These are phyloP conservation scores for Glarea lozoyensis DNA, from an alignment of 495 filamentous ascomycete species.

Conservation along the genomic window DNA sequence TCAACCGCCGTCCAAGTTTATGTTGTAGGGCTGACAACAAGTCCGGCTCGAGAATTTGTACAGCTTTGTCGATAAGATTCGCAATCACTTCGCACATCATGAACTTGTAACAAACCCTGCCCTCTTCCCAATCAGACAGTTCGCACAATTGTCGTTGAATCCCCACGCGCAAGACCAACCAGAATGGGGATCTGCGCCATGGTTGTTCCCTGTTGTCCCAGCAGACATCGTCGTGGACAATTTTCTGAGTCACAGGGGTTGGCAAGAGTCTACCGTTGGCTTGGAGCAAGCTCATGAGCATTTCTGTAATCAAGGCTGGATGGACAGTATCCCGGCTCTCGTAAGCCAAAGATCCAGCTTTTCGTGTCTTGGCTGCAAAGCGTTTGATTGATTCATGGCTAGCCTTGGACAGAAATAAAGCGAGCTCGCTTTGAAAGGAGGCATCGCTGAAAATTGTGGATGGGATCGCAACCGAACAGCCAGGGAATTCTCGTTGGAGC, in stretches of 20 bases:
- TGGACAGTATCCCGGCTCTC: slow-evolving; percentile 46
- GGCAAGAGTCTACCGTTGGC: slow-evolving; percentile 24
- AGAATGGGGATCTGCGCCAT: slow-evolving; percentile 33
- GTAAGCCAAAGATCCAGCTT: slow-evolving; percentile 33
- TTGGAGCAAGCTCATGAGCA: slow-evolving; percentile 42
- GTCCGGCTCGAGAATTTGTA: slow-evolving; percentile 23
- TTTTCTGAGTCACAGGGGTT: slow-evolving; percentile 29
- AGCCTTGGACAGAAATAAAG: slow-evolving; percentile 48
- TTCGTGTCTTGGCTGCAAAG: slow-evolving; percentile 39
- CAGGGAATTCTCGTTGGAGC: slow-evolving; percentile 43
- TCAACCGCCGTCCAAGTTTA: slow-evolving; percentile 53
- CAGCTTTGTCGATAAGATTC: slow-evolving; percentile 31
- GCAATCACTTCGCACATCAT: slow-evolving; percentile 38
- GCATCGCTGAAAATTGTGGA: slow-evolving; percentile 26
- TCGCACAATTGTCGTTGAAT: slow-evolving; percentile 38
- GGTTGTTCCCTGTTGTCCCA: slow-evolving; percentile 21
- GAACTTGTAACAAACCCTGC: slow-evolving; percentile 49
- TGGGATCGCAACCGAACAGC: slow-evolving; percentile 28
- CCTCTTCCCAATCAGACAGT: slow-evolving; percentile 33
- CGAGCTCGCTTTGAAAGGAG: slow-evolving; percentile 39
- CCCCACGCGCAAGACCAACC: slow-evolving; percentile 50
- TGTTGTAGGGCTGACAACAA: slow-evolving; percentile 20
- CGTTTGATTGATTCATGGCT: slow-evolving; percentile 43
- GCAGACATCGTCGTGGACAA: slow-evolving; percentile 39
- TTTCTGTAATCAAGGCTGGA: slow-evolving; percentile 36